Percentiles rank a stretch among this genome's conserved stretches.
These are phyloP conservation scores for Tilletia horrida DNA, from an alignment of 1,284 basidiomycete genomes.

Conservation along the genomic window DNA sequence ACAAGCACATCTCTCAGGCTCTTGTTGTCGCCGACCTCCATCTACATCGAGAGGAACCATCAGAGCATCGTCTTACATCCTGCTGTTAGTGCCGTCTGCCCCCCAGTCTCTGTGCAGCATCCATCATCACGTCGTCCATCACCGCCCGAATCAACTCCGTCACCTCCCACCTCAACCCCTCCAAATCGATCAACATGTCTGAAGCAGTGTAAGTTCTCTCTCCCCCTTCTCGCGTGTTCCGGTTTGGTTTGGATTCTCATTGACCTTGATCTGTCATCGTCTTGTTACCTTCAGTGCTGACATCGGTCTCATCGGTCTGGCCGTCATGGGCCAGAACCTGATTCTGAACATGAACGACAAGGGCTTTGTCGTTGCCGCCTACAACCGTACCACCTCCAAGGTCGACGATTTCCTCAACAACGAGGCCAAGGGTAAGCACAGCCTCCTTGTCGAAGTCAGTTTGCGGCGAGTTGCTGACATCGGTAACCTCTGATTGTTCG, in stretches of 20 bases:
- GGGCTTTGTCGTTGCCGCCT: constrained; percentile 93
- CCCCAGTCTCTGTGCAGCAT: neutral
- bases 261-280: neutral
- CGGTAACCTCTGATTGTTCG: neutral
- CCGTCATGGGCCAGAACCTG: constrained; percentile 55
- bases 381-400: constrained; percentile 95
- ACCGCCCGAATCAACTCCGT: constrained; percentile 10
- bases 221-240: neutral
- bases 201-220: constrained; percentile 19
- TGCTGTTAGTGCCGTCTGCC: too few relatives aligned
- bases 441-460: constrained; percentile 17
- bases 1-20: too few relatives aligned
- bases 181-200: constrained; percentile 20
- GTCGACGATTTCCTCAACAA: constrained; percentile 92
- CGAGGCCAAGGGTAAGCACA: constrained; percentile 83
- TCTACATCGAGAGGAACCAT: neutral
- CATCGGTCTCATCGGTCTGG: constrained; percentile 55
- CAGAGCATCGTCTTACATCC: too few relatives aligned
- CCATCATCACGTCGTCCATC: constrained; percentile 14
- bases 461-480: constrained; percentile 21
- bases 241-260: neutral
- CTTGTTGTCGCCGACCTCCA: too few relatives aligned
- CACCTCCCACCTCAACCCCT: constrained; percentile 11
- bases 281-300: constrained; percentile 39
- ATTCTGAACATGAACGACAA: constrained; percentile 65